Percentiles rank a stretch among this genome's conserved stretches.
Evolutionary conservation across 2,329 filamentous ascomycete genomes (phyloP).

Genomic region (Shiraia bambusicola): DNA sequence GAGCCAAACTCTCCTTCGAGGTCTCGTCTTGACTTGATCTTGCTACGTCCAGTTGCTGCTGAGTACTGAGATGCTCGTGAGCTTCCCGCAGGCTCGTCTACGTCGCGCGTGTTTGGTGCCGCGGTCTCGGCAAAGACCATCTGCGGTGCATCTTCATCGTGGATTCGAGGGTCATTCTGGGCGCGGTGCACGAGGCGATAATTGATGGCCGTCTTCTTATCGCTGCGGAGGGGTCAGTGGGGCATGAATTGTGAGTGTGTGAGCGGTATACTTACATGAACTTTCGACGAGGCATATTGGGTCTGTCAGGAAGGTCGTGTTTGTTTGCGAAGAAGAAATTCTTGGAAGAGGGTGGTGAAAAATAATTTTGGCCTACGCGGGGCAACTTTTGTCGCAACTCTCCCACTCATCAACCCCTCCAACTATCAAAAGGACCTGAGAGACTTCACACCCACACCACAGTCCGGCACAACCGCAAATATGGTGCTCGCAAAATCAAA

Average conservation of each 20-base stretch:
- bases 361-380: slow-evolving; percentile 56
- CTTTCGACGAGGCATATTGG: slow-evolving; percentile 70
- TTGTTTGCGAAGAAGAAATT: background rate
- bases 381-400: slow-evolving; percentile 25
- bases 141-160: slow-evolving; percentile 83
- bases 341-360: slow-evolving; percentile 49
- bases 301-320: background rate
- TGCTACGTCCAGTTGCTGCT: slow-evolving; percentile 44
- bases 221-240: slow-evolving; percentile 50
- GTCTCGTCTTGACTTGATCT: slow-evolving; percentile 71
- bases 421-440: slow-evolving; percentile 15
- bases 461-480: slow-evolving; percentile 29
- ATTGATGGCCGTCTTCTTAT: slow-evolving; percentile 91
- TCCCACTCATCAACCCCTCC: slow-evolving; percentile 19
- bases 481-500: slow-evolving; percentile 91
- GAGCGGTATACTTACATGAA: slow-evolving; percentile 63
- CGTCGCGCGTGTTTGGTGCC: slow-evolving; percentile 42
- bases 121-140: slow-evolving; percentile 80
- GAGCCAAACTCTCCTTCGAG: slow-evolving; percentile 73
- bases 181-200: slow-evolving; percentile 94
- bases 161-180: slow-evolving; percentile 95
- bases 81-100: slow-evolving; percentile 48
- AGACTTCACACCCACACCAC: slow-evolving; percentile 21
- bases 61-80: slow-evolving; percentile 48
- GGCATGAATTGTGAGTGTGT: slow-evolving; percentile 10